Evolutionary conservation across 129 eudicot genomes (phyloP).

Genomic region (Pulicaria dysenterica): DNA sequence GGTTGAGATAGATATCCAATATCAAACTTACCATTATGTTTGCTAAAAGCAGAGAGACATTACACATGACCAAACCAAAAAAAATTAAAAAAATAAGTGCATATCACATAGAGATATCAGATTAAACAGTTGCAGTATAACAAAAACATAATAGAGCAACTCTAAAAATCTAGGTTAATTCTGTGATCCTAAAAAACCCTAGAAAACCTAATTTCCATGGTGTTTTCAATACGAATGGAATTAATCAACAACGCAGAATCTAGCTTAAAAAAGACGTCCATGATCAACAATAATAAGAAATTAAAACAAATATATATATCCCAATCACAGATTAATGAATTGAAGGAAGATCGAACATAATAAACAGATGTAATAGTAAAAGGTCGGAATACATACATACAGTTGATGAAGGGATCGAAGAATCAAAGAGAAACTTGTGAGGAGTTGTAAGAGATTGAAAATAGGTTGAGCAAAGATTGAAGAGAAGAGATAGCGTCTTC

Average conservation of each 20-base stretch:
- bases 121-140: not conserved
- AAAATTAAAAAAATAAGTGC: no score
- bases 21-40: no score
- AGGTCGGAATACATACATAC: slow-evolving; percentile 23
- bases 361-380: not conserved
- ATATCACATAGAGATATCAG: not conserved
- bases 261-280: not conserved
- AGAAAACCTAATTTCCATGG: not conserved
- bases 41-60: no score
- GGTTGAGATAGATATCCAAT: no score
- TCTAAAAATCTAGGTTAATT: not conserved
- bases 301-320: not conserved
- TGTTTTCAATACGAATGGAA: not conserved
- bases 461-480: not conserved
- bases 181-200: not conserved
- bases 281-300: not conserved
- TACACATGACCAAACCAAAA: no score
- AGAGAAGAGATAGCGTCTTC: slow-evolving; percentile 12
- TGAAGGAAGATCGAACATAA: not conserved
- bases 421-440: slow-evolving; percentile 4
- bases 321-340: not conserved
- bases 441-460: not conserved
- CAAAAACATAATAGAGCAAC: not conserved
- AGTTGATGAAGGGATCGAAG: slow-evolving; percentile 15
- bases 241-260: not conserved